Evolutionary conservation across 1,139 yeast genomes (phyloP).

Genomic region (Blastobotrys capitulatus): DNA sequence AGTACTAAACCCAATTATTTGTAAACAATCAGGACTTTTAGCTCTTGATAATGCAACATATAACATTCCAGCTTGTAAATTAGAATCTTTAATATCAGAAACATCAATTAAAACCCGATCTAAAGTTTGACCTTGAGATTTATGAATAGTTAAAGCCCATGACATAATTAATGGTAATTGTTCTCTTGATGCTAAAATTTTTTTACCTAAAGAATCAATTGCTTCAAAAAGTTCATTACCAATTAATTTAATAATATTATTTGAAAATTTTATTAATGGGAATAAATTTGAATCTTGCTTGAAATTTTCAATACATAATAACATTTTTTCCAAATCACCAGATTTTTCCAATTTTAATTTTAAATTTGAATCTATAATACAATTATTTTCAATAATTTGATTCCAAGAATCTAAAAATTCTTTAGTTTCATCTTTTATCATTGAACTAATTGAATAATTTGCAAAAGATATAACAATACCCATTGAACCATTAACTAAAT

Average conservation of each 20-base stretch:
- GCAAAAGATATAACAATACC: conserved; percentile 44
- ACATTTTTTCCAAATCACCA: background rate
- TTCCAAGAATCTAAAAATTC: background rate
- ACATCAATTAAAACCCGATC: conserved; percentile 72
- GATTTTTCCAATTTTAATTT: background rate
- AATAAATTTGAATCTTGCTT: background rate
- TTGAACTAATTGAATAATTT: background rate
- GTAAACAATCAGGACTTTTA: conserved; percentile 62
- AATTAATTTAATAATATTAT: background rate
- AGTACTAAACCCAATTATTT: conserved; percentile 38
- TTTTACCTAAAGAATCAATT: background rate
- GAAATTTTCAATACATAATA: background rate
- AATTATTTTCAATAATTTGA: background rate
- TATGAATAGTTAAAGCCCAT: conserved; percentile 89
- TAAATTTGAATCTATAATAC: background rate
- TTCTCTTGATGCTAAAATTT: background rate
- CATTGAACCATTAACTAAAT: conserved; percentile 46
- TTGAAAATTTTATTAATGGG: background rate
- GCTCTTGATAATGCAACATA: conserved; percentile 92
- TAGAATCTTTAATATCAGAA: conserved; percentile 28
- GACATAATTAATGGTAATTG: conserved; percentile 75
- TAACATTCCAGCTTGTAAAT: conserved; percentile 56
- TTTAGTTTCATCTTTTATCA: background rate
- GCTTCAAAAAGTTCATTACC: background rate
- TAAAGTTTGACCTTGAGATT: conserved; percentile 88